Conservation (phyloP, 345 rosid genomes). For the Heritiera littoralis region DNA sequence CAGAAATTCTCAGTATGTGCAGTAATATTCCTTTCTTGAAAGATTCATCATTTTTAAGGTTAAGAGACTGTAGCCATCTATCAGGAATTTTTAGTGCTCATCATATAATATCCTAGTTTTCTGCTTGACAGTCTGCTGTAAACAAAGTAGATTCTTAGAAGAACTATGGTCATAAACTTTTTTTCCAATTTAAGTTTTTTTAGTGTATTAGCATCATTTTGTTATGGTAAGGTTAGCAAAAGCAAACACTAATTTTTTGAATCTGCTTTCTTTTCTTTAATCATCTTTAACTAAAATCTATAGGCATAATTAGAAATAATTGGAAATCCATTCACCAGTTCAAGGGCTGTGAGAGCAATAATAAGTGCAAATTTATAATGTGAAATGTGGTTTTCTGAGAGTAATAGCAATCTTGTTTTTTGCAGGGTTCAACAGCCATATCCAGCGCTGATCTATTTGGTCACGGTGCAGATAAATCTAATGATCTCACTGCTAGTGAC, state of each 20-base stretch:
- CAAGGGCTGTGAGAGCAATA: neutral
- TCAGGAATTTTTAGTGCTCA: neutral
- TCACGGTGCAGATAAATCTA: constrained; percentile 41
- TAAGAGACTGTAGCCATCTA: neutral
- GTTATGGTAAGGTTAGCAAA: neutral
- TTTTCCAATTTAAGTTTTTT: neutral
- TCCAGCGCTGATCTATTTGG: constrained; percentile 98
- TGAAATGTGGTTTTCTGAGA: neutral
- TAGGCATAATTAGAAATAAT: neutral
- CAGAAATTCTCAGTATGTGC: constrained; percentile 83
- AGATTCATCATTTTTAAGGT: neutral
- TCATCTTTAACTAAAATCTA: neutral
- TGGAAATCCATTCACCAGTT: neutral
- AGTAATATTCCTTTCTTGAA: constrained; percentile 11
- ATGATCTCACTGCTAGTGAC: constrained; percentile 80
- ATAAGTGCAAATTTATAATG: neutral
- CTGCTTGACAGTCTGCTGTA: neutral
- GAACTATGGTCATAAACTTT: neutral
- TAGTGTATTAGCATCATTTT: neutral
- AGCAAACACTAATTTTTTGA: neutral
- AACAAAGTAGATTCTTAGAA: neutral
- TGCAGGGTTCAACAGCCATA: constrained; percentile 84
- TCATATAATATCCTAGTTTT: neutral
- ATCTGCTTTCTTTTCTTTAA: neutral
- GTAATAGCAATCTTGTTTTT: neutral